Percentiles rank a stretch among this genome's conserved stretches.
These are phyloP conservation scores for Arthrobotrys entomopaga DNA, from an alignment of 2,329 filamentous ascomycete genomes.

Conservation along the genomic window DNA sequence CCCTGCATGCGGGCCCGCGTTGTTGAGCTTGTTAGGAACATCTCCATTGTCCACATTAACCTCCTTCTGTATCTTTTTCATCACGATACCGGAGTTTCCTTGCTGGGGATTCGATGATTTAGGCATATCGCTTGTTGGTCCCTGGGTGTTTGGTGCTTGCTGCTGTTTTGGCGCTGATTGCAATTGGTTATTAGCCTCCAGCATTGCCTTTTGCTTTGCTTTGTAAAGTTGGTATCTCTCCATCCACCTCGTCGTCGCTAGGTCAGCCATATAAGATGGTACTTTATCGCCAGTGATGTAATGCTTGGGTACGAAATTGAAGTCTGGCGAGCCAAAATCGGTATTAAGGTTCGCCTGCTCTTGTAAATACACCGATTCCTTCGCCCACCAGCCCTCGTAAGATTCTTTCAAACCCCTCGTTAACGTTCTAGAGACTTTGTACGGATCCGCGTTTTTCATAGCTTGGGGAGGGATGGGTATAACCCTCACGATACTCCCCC, in stretches of 20 bases:
- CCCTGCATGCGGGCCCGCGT: no score
- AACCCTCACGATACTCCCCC: neutral
- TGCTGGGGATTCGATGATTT: no score
- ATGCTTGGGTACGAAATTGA: conserved; percentile 19
- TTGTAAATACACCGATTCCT: neutral
- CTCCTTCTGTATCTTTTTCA: no score
- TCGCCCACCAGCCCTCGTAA: conserved; percentile 17
- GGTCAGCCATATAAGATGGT: conserved; percentile 6
- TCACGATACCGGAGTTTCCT: no score
- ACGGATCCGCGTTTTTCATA: neutral
- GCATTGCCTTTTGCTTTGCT: no score
- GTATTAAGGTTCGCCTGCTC: conserved; percentile 13
- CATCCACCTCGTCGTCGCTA: neutral
- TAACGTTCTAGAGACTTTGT: neutral
- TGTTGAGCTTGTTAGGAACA: no score
- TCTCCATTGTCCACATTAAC: no score
- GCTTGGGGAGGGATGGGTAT: neutral
- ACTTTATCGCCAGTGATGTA: conserved; percentile 11
- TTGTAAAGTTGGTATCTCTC: neutral
- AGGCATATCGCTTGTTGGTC: no score
- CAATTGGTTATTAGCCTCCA: no score
- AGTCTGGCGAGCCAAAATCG: conserved; percentile 24
- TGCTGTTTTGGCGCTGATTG: no score
- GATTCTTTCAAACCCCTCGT: neutral
- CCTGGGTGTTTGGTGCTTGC: no score